Conservation (phyloP, 768 basidiomycete genomes). For the Pulveroboletus sp. region DNA sequence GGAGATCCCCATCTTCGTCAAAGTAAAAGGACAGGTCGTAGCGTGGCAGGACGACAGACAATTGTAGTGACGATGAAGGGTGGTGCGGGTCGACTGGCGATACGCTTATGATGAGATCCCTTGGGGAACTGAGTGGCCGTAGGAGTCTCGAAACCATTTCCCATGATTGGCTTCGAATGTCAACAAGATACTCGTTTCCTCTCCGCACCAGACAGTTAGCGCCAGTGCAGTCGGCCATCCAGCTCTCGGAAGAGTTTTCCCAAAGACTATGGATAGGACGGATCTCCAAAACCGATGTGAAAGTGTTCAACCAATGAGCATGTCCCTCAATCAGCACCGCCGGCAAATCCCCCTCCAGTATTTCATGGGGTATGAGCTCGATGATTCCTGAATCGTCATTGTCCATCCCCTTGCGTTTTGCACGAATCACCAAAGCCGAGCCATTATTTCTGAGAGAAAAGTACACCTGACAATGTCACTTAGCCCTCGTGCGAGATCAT, state of each 20-base stretch:
- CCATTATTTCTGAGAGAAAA: too few species aligned
- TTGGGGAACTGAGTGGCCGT: conserved; percentile 9
- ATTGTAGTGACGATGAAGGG: background rate
- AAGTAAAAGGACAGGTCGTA: conserved; percentile 39
- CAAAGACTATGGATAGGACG: conserved; percentile 9
- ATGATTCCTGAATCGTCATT: background rate
- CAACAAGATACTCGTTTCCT: conserved; percentile 12
- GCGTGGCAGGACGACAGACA: conserved; percentile 37
- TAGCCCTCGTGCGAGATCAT: too few species aligned
- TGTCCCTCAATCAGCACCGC: conserved; percentile 1
- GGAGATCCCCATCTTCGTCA: too few species aligned
- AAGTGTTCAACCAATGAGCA: background rate
- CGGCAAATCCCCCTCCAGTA: conserved; percentile 17
- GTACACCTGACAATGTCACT: too few species aligned
- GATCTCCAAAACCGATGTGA: background rate
- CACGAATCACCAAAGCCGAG: conserved; percentile 17
- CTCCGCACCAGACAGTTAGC: background rate
- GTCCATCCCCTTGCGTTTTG: background rate
- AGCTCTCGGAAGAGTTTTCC: conserved; percentile 18
- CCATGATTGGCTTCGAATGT: conserved; percentile 24
- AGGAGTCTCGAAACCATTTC: conserved; percentile 17
- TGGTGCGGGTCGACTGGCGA: background rate
- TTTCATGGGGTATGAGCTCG: conserved; percentile 19
- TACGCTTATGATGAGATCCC: conserved; percentile 16
- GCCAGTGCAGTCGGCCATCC: conserved; percentile 13